phyloP scores from a whole-genome alignment of 140 eudicot genomes.

The Stevia rebaudiana region DNA sequence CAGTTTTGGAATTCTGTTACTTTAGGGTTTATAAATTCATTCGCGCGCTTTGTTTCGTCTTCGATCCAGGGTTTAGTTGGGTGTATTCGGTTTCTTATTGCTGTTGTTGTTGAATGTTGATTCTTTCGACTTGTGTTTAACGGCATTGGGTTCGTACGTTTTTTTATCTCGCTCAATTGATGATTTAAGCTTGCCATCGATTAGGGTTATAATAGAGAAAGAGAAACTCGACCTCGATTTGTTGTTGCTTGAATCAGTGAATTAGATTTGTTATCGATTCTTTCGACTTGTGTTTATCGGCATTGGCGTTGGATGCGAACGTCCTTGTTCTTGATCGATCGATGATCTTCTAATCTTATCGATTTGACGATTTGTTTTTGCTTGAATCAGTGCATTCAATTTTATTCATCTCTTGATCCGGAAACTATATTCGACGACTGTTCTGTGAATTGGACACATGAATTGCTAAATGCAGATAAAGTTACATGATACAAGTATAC shows the following conservation, averaged over 20 bases:
- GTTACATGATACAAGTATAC: neutral
- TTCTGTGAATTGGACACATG: neutral
- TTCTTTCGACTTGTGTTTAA: slow-evolving; percentile 5
- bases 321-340: too few relatives aligned
- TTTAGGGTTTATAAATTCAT: slow-evolving; percentile 19
- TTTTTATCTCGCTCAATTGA: slow-evolving; percentile 11
- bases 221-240: neutral
- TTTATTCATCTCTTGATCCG: too few relatives aligned
- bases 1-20: neutral
- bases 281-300: too few relatives aligned
- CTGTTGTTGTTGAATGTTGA: neutral
- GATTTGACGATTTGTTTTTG: too few relatives aligned
- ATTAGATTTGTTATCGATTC: neutral
- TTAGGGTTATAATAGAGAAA: neutral
- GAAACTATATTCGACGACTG: slow-evolving; percentile 1
- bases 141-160: slow-evolving; percentile 7
- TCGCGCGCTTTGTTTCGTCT: neutral
- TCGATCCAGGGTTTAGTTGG: slow-evolving; percentile 23
- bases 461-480: slow-evolving; percentile 5
- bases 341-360: too few relatives aligned
- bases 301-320: too few relatives aligned
- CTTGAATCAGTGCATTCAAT: too few relatives aligned
- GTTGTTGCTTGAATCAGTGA: slow-evolving; percentile 7
- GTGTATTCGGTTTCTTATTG: neutral
- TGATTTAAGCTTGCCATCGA: neutral